These are phyloP conservation scores for Mrakia frigida DNA, from an alignment of 768 basidiomycete species.

Conservation along the genomic window DNA sequence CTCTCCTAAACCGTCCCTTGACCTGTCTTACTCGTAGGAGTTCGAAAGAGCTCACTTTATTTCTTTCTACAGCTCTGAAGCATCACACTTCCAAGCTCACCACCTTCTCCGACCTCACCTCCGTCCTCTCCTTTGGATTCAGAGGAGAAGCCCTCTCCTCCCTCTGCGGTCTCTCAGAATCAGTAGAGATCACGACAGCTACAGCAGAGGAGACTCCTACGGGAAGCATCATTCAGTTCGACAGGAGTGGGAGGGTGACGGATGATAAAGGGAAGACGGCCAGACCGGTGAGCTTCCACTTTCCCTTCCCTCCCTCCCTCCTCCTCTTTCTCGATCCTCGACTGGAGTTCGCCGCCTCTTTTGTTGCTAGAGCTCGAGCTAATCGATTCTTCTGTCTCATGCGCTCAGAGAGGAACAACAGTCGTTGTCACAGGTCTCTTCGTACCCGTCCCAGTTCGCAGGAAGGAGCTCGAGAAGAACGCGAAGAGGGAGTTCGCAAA, in stretches of 20 bases:
- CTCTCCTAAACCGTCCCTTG: neutral
- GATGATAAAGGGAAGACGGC: constrained; percentile 60
- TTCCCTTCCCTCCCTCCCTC: neutral
- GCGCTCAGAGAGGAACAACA: constrained; percentile 74
- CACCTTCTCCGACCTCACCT: constrained; percentile 65
- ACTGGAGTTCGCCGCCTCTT: too few relatives aligned
- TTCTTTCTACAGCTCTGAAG: constrained; percentile 63
- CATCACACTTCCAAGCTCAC: constrained; percentile 89
- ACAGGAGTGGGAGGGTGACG: constrained; percentile 58
- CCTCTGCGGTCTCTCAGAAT: constrained; percentile 73
- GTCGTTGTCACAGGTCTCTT: constrained; percentile 68
- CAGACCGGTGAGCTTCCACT: constrained; percentile 57
- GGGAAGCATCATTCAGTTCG: constrained; percentile 72
- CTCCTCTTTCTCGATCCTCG: neutral
- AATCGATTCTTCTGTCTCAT: neutral
- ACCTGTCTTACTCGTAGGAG: neutral
- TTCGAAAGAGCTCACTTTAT: neutral
- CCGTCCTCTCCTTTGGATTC: constrained; percentile 82
- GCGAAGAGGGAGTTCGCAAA: constrained; percentile 84
- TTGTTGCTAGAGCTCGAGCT: neutral
- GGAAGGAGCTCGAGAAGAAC: constrained; percentile 86
- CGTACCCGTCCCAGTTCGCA: constrained; percentile 73
- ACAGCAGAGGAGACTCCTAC: constrained; percentile 66
- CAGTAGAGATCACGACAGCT: constrained; percentile 66
- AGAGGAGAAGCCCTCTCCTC: constrained; percentile 94